Evolutionary conservation across 2,329 filamentous ascomycete genomes (phyloP), one percentile per base, ranked within the genome.

Genomic region (Talaromyces sp.): DNA sequence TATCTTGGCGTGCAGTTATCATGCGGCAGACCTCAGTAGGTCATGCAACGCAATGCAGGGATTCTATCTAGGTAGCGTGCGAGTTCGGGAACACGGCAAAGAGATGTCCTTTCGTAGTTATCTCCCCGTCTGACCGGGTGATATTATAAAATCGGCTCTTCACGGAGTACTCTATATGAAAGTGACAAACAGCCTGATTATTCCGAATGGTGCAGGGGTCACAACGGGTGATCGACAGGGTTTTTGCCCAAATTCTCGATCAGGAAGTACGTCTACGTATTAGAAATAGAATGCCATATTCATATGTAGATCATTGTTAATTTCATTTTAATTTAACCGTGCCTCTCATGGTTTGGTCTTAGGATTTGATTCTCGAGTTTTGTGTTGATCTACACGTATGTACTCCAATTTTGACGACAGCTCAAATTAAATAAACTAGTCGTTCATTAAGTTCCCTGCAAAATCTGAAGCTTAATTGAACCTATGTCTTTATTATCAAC

Each of bases 1-100:
- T 11, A 5, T 35, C 50, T 54, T 41, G 52, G 52, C 39, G 25
- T 54, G 52, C 39, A 45, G 52, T 43, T 54, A 54, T 43, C 28
- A 54, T 54, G 52, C 43, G 52, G 51, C 51, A 43, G 37, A 11
- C 8, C 43, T 11, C 8, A 17, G 43, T 33, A 48, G 43, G 28
- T 13, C 31, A 43, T 54, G 39, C 52, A 43, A 43, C 39, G 13
- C 35, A 41, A 11, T 35, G 39, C 52, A 41, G 37, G 52, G 52
- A 43, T 33, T 28, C 11, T 3, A n/a, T n/a, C n/a, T n/a, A n/a
- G n/a, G n/a, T n/a, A 25, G 40, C 40, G 51, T 31, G 25, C 17
- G 28, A 53, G n/a, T 48, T 48, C 45, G 45, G 45, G 45, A 48
- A 48, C 25, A 33, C 45, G 45, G 45, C 31, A 45, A 17, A 39